Evolutionary conservation across 192 early-diverging fungal genomes (phyloP).

Genomic region (Coemansia sp.): DNA sequence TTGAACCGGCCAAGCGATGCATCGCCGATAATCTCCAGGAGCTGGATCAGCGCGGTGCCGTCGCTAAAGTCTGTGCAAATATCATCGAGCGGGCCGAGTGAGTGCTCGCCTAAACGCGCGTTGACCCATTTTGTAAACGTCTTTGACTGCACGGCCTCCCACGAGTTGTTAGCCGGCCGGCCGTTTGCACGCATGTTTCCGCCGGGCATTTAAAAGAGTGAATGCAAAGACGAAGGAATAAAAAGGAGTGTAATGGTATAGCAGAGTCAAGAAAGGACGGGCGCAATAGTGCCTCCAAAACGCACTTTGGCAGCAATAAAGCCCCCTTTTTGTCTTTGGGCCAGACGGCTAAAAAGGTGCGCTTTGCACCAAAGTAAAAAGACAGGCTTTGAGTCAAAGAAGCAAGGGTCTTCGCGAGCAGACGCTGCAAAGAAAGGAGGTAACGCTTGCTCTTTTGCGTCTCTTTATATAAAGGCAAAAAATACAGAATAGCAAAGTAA

Average conservation of each 20-base stretch:
- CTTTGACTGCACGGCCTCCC: conserved; percentile 93
- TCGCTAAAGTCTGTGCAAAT: conserved; percentile 64
- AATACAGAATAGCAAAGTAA: neutral
- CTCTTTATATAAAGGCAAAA: conserved; percentile 8
- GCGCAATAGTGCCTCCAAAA: too few species aligned
- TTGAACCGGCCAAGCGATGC: conserved; percentile 83
- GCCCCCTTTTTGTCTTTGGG: neutral
- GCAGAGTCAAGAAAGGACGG: neutral
- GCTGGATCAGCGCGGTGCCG: conserved; percentile 69
- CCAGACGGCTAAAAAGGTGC: neutral
- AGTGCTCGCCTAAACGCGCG: conserved; percentile 63
- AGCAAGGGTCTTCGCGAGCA: conserved; percentile 3
- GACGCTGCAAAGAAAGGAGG: neutral
- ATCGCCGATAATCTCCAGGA: conserved; percentile 94
- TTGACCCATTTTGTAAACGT: conserved; percentile 86
- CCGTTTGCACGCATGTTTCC: conserved; percentile 22
- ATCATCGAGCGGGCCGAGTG: conserved; percentile 49
- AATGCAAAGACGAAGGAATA: neutral
- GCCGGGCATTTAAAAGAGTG: conserved; percentile 24
- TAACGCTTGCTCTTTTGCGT: too few species aligned
- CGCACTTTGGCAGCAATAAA: too few species aligned
- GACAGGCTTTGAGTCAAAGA: conserved; percentile 4
- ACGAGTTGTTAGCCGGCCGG: conserved; percentile 53
- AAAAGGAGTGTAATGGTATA: neutral
- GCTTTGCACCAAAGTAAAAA: neutral